These are phyloP conservation scores for Meira miltonrushii DNA, from an alignment of 1,284 basidiomycete genomes.

Conservation along the genomic window DNA sequence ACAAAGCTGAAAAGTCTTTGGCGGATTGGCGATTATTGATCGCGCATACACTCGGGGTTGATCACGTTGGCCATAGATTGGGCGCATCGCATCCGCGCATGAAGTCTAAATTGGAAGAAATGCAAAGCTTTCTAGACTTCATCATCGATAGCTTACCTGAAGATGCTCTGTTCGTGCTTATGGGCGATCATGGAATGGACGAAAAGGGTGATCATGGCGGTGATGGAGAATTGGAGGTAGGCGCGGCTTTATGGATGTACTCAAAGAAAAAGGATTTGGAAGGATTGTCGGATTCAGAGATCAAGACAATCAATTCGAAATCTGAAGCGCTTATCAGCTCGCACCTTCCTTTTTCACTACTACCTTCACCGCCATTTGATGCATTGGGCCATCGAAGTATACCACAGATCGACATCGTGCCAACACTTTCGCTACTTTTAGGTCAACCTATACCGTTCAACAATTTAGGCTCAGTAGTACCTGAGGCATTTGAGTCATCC, in stretches of 20 bases:
- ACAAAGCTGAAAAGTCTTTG: conserved; percentile 19
- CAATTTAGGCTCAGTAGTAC: conserved; percentile 84
- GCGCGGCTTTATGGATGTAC: conserved; percentile 85
- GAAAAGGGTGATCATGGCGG: conserved; percentile 90
- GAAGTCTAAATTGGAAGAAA: conserved; percentile 69
- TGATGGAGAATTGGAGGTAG: conserved; percentile 78
- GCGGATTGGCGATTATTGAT: conserved; percentile 72
- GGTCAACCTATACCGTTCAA: conserved; percentile 92
- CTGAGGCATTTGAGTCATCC: conserved; percentile 67
- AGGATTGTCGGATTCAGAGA: neutral
- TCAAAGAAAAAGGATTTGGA: conserved; percentile 53
- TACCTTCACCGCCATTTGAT: conserved; percentile 29
- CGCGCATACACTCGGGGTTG: conserved; percentile 93
- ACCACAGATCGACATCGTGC: conserved; percentile 91
- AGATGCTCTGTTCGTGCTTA: conserved; percentile 79
- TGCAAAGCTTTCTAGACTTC: conserved; percentile 70
- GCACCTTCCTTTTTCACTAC: conserved; percentile 31
- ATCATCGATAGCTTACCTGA: conserved; percentile 67
- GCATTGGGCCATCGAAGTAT: conserved; percentile 61
- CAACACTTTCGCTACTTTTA: conserved; percentile 81
- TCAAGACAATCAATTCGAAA: neutral
- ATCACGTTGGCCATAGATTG: conserved; percentile 91
- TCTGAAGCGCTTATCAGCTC: conserved; percentile 8
- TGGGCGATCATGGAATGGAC: conserved; percentile 99
- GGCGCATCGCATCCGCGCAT: conserved; percentile 83